A percentile compares a stretch with the other conserved stretches of the same genome.
Evolutionary conservation across 1,284 basidiomycete species (phyloP).

Genomic region (Taiwanofungus camphoratus): DNA sequence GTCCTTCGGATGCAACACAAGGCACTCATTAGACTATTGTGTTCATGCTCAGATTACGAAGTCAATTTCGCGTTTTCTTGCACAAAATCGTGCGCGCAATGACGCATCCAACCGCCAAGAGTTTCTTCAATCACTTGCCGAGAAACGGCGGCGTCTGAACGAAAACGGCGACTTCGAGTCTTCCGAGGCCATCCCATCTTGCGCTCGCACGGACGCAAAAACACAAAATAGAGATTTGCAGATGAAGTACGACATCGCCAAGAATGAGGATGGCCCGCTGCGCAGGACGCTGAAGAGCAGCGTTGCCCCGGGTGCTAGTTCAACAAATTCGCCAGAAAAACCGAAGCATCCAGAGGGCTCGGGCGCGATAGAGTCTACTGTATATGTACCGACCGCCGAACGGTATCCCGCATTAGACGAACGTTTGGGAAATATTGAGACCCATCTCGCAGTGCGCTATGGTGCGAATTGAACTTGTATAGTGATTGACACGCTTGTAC

Average conservation of each 20-base stretch:
- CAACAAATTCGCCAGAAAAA: constrained; percentile 19
- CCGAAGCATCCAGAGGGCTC: constrained; percentile 14
- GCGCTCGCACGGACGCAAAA: constrained; percentile 69
- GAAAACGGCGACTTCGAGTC: constrained; percentile 21
- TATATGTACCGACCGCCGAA: constrained; percentile 30
- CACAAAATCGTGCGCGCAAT: constrained; percentile 61
- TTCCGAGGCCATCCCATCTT: constrained; percentile 37
- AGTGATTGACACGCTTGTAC: neutral
- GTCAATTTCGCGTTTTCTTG: constrained; percentile 64
- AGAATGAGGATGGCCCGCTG: constrained; percentile 72
- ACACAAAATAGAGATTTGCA: constrained; percentile 64
- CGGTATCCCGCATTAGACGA: constrained; percentile 56
- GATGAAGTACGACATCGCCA: constrained; percentile 79
- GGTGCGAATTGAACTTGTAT: constrained; percentile 37
- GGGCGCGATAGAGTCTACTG: too few relatives aligned
- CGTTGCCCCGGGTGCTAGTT: neutral
- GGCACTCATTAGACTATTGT: too few relatives aligned
- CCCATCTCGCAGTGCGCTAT: constrained; percentile 65
- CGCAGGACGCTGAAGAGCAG: constrained; percentile 43
- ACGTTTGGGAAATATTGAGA: constrained; percentile 58
- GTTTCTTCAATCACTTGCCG: constrained; percentile 53
- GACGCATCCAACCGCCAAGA: constrained; percentile 70
- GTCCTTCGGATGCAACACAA: neutral
- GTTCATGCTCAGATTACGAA: constrained; percentile 49
- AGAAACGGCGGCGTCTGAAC: constrained; percentile 42